Conservation (phyloP, 1,284 basidiomycete genomes). For the Coniophora puteana region DNA sequence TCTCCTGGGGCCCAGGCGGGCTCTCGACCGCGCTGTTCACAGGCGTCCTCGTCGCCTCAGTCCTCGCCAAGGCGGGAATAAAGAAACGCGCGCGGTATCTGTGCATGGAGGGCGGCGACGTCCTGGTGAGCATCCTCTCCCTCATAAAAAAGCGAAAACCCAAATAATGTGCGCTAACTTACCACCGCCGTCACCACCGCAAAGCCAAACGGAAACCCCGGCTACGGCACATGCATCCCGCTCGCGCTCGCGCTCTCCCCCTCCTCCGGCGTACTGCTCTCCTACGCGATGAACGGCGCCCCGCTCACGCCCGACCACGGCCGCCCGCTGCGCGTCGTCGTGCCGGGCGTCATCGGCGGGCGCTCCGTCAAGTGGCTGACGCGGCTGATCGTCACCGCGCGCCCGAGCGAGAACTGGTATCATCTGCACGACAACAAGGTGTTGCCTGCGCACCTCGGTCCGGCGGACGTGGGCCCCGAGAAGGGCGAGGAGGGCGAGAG, state of each 20-base stretch:
- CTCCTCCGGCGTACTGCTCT: constrained; percentile 12
- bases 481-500: too few relatives aligned
- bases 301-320: constrained; percentile 65
- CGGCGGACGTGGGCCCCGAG: constrained; percentile 54
- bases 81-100: constrained; percentile 45
- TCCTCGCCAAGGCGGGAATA: constrained; percentile 50
- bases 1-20: constrained; percentile 53
- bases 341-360: constrained; percentile 67
- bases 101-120: constrained; percentile 62
- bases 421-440: constrained; percentile 57
- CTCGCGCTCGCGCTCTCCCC: constrained; percentile 24
- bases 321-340: constrained; percentile 56
- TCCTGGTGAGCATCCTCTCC: constrained; percentile 26
- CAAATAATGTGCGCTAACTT: not conserved
- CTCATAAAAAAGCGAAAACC: too few relatives aligned
- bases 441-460: constrained; percentile 51
- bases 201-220: constrained; percentile 57
- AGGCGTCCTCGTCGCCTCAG: constrained; percentile 59
- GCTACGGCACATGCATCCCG: constrained; percentile 60
- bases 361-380: constrained; percentile 59
- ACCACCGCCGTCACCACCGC: not conserved
- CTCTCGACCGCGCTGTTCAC: constrained; percentile 66
- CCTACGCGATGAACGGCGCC: constrained; percentile 63
- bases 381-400: constrained; percentile 50
- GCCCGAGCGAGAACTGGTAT: constrained; percentile 46